Base-by-base conservation (phyloP, 2,329 filamentous ascomycete genomes). In the Pseudonectria foliicola region DNA sequence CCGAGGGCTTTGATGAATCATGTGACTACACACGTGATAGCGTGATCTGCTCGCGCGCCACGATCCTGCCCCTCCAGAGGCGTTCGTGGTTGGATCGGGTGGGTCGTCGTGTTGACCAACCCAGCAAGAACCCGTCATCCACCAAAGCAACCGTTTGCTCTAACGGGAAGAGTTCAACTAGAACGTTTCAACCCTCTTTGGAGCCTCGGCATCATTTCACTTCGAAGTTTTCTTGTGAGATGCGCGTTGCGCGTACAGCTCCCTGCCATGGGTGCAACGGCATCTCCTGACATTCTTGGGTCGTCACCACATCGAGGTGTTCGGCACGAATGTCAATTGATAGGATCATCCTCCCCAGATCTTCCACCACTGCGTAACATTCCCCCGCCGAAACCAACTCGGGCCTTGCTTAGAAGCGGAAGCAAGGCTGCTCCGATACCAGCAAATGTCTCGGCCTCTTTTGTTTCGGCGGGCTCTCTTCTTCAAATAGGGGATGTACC, bases 341-440 rank as follows among this genome's bases (percentile, higher is more conserved):
- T 55, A 21, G 42, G 50, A 7, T 72, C 72, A 0, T 75, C 72
- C 1, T 76, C 73, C 4, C 72, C 73, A n/a, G 63, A 63, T n/a
- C 54, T 78, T 1, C 75, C 75, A 3, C 65, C 73, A 0, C 54
- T 77, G 0, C 60, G 62, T 25, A 65, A 76, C 3, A 52, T 78
- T 8, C 44, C 71, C 2, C 57, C 61, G 3, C 67, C 63, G 27
- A 43, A 40, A 15, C 43, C 48, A 10, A 60, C 47, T 16, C 58
- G 47, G 10, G 47, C 61, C 3, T 27, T 57, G 2, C 40, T 65
- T 8, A 52, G 51, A 27, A 63, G 53, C 27, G 64, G 61, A 6
- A 66, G 53, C 41, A 56, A 58, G 40, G 56, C 57, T 3, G 44
- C 56, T 2, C 45, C 62, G 4, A 59, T 67, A 25, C 59, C 67